These are phyloP conservation scores for Aspergillus tubingensis DNA, from an alignment of 2,329 filamentous ascomycete species.

Conservation along the genomic window DNA sequence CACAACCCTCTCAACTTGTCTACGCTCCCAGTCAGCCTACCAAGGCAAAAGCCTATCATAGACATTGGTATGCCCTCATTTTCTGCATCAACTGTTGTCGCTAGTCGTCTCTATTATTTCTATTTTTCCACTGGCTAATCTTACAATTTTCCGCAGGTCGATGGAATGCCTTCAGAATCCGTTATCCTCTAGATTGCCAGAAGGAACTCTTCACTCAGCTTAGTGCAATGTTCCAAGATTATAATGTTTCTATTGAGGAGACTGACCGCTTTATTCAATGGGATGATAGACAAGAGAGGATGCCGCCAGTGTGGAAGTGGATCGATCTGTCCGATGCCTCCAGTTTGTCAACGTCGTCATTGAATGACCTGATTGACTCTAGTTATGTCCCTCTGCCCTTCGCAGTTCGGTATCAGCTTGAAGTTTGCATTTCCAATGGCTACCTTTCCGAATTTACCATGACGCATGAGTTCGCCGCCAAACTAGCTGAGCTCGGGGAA, in stretches of 20 bases:
- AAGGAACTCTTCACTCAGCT: slow-evolving; percentile 47
- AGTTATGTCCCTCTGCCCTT: slow-evolving; percentile 60
- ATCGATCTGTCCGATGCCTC: slow-evolving; percentile 38
- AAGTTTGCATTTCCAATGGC: slow-evolving; percentile 85
- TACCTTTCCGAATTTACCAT: slow-evolving; percentile 77
- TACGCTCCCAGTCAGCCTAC: slow-evolving; percentile 47
- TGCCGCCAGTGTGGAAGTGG: slow-evolving; percentile 41
- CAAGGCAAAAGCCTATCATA: slow-evolving; percentile 55
- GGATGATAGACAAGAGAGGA: slow-evolving; percentile 29
- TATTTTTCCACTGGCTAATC: not conserved
- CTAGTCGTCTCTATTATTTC: not conserved
- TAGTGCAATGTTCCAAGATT: slow-evolving; percentile 63
- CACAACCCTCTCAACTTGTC: slow-evolving; percentile 42
- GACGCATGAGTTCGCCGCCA: slow-evolving; percentile 64
- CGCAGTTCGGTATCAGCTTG: slow-evolving; percentile 81
- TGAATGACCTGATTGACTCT: slow-evolving; percentile 37
- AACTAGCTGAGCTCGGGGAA: slow-evolving; percentile 56
- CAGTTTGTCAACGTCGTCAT: slow-evolving; percentile 28
- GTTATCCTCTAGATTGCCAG: slow-evolving; percentile 41
- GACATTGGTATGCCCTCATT: slow-evolving; percentile 56
- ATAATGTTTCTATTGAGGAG: slow-evolving; percentile 64
- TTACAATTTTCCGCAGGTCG: slow-evolving; percentile 44
- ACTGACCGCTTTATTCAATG: slow-evolving; percentile 45
- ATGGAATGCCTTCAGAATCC: slow-evolving; percentile 64
- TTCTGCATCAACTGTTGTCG: too few species aligned